These are phyloP conservation scores for Leccinellum albellum DNA, from an alignment of 768 basidiomycete species.

Conservation along the genomic window DNA sequence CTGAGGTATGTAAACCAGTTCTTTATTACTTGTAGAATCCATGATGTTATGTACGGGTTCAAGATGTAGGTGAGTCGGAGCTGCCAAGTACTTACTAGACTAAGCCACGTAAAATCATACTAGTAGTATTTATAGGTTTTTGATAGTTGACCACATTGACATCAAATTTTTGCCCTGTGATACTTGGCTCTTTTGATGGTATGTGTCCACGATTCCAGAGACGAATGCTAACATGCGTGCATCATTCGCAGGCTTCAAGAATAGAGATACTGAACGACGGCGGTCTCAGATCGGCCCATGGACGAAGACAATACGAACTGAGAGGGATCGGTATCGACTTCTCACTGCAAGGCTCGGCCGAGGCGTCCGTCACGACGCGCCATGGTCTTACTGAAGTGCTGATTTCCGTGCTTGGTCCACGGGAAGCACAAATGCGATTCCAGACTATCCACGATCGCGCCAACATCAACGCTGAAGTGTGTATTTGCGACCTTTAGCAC, in stretches of 20 bases:
- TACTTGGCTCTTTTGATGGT: conserved; percentile 1
- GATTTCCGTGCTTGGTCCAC: conserved; percentile 87
- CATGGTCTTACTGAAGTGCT: conserved; percentile 90
- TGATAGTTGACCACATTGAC: neutral
- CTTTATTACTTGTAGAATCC: neutral
- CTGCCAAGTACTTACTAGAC: too few species aligned
- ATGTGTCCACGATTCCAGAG: neutral
- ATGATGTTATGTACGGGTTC: too few species aligned
- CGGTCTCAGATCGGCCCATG: conserved; percentile 88
- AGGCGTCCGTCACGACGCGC: conserved; percentile 78
- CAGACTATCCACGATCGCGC: conserved; percentile 85
- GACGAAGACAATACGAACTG: conserved; percentile 87
- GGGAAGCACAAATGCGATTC: conserved; percentile 79
- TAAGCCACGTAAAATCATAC: too few species aligned
- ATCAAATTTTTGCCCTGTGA: too few species aligned
- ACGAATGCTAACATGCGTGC: neutral
- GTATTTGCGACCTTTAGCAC: conserved; percentile 84
- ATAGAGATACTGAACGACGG: conserved; percentile 81
- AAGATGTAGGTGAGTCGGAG: too few species aligned
- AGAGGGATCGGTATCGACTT: conserved; percentile 79
- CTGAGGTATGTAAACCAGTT: conserved; percentile 13
- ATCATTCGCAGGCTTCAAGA: conserved; percentile 39
- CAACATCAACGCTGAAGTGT: conserved; percentile 84
- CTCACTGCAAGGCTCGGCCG: conserved; percentile 68
- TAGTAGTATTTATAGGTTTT: too few species aligned